Evolutionary conservation across 495 filamentous ascomycete genomes (phyloP).

Genomic region (Emericellopsis terricola): DNA sequence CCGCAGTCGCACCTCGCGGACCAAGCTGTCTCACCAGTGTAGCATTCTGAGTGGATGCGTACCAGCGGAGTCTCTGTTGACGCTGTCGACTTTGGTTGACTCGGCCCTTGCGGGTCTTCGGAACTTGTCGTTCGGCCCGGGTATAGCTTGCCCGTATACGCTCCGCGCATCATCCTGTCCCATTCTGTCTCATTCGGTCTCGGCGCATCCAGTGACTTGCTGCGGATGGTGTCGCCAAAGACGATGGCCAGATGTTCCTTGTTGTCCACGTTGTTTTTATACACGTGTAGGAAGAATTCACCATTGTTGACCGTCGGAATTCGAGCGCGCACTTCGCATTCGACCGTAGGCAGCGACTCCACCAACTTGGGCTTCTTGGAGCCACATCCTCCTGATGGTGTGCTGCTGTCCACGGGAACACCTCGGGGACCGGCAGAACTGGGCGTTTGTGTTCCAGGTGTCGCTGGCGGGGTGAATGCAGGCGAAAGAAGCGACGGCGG

Average conservation of each 20-base stretch:
- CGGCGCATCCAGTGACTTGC: constrained; percentile 57
- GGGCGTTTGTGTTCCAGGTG: constrained; percentile 44
- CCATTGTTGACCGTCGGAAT: constrained; percentile 77
- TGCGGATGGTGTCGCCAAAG: constrained; percentile 73
- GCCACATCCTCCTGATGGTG: constrained; percentile 28
- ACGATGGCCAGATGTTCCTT: constrained; percentile 99
- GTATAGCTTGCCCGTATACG: constrained; percentile 74
- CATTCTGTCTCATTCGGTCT: constrained; percentile 83
- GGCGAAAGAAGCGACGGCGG: constrained; percentile 45
- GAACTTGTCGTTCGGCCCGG: constrained; percentile 61
- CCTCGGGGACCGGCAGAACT: constrained; percentile 21
- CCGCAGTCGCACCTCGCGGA: constrained; percentile 94
- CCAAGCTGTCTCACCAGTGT: constrained; percentile 97
- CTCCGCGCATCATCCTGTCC: constrained; percentile 89
- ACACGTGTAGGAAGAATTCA: constrained; percentile 95
- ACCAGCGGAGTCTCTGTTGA: constrained; percentile 42
- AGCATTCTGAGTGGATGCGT: constrained; percentile 94
- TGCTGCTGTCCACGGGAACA: constrained; percentile 34
- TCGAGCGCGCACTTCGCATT: constrained; percentile 67
- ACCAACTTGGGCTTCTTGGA: constrained; percentile 48
- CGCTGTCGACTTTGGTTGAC: constrained; percentile 1
- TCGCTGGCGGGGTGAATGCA: constrained; percentile 66
- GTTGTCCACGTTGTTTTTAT: constrained; percentile 77
- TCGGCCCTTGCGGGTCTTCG: too few relatives aligned
- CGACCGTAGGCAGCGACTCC: constrained; percentile 49